Conservation (phyloP, 129 eudicot species). For the sunflower (Helianthus annuus) region HanXRQr2.0-SUNRISE NC_035434.2:150956737-150957236, state of each 20-base stretch:
- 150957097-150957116: not conserved
- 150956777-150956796: constrained; percentile 37
- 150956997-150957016: constrained; percentile 36
- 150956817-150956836: constrained; percentile 55
- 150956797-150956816: constrained; percentile 64
- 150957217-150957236: too few species aligned
- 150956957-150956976: constrained; percentile 37
- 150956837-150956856: constrained; percentile 48
- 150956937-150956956: constrained; percentile 43
- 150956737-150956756: constrained; percentile 47
- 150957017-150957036: constrained; percentile 23
- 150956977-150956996: constrained; percentile 48
- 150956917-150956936: constrained; percentile 64
- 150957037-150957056: constrained; percentile 19
- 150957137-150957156: not conserved
- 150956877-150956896: constrained; percentile 28
- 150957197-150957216: not conserved
- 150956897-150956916: constrained; percentile 33
- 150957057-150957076: not conserved
- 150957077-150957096: constrained; percentile 1
- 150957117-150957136: not conserved
- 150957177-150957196: not conserved
- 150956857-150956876: constrained; percentile 24
- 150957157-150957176: not conserved
- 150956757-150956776: constrained; percentile 21